phyloP scores from a whole-genome alignment of 441 rosid genomes.

The Raphanus hybrid region DNA sequence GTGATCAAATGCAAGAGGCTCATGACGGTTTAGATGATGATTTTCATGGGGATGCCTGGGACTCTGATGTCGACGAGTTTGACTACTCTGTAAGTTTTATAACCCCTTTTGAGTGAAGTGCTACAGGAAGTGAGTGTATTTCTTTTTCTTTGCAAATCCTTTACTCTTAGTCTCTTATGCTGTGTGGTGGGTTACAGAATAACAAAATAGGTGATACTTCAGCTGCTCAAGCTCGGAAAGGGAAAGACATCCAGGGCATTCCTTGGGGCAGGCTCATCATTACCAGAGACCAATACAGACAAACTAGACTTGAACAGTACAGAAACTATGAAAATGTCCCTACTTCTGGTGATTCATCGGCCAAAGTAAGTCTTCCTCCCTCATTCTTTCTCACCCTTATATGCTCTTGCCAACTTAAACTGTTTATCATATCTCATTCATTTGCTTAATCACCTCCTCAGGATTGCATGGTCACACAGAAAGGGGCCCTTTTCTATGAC shows the following conservation, averaged over 20 bases:
- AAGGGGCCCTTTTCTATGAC: slow-evolving; percentile 67
- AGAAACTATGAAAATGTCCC: slow-evolving; percentile 67
- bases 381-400: background rate
- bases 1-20: slow-evolving; percentile 52
- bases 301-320: slow-evolving; percentile 65
- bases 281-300: slow-evolving; percentile 58
- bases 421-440: too few relatives aligned
- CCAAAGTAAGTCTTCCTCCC: slow-evolving; percentile 41
- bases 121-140: background rate
- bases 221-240: slow-evolving; percentile 65
- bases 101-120: background rate
- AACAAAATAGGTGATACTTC: slow-evolving; percentile 58
- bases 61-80: background rate
- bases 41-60: slow-evolving; percentile 51
- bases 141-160: background rate
- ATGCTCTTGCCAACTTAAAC: too few relatives aligned
- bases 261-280: slow-evolving; percentile 66
- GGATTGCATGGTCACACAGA: slow-evolving; percentile 71
- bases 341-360: slow-evolving; percentile 55
- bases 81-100: slow-evolving; percentile 37
- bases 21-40: slow-evolving; percentile 52
- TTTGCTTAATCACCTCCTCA: slow-evolving; percentile 30
- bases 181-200: slow-evolving; percentile 44
- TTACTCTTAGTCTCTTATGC: background rate
- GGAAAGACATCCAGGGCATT: slow-evolving; percentile 66